Evolutionary conservation across 2,329 filamentous ascomycete genomes (phyloP), one percentile per base, ranked within the genome.

Genomic region (Capronia epimyces): DNA sequence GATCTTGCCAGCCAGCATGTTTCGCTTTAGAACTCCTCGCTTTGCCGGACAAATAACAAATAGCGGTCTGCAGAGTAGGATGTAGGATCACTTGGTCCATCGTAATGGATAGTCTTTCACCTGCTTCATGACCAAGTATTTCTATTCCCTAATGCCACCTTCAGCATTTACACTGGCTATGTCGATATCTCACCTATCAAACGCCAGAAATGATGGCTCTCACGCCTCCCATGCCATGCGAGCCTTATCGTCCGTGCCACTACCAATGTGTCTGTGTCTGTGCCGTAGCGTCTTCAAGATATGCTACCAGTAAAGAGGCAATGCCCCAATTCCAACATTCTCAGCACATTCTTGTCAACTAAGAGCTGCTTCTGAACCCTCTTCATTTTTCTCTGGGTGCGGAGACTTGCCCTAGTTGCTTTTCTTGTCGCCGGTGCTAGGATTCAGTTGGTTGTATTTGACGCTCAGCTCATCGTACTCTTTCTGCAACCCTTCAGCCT

Each of bases 381-480:
- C 34, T 12, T 37, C 15, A 20, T 12, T 7, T 15, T n/a, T 7
- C 29, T 32, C 12, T 7, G 20, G 34, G 7, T 20, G 34, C 34
- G 18, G 6, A 6, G 5, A 7, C 15, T 9, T 18, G 25, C 20
- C 13, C 70, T 71, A 82, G 63, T 74, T 67, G 61, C 75, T 73
- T 70, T 81, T 81, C 73, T 79, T 81, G 49, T 75, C 71, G 46
- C 65, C 65, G 51, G 41, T 37, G 21, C 76, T 71, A 9, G 64
- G 58, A 56, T 67, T 68, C 46, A 60, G 55, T 10, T 79, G 77
- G 52, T 82, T 78, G 62, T 90, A 85, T 76, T 93, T 82, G 66
- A 97, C 90, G 58, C 87, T 83, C 63, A 97, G 77, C 61, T 84
- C 82, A 67, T 87, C 81, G 72, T 96, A 97, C 75, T 94, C 90